Base-by-base conservation (phyloP, 768 basidiomycete species). In the Termitomyces sp. region DNA sequence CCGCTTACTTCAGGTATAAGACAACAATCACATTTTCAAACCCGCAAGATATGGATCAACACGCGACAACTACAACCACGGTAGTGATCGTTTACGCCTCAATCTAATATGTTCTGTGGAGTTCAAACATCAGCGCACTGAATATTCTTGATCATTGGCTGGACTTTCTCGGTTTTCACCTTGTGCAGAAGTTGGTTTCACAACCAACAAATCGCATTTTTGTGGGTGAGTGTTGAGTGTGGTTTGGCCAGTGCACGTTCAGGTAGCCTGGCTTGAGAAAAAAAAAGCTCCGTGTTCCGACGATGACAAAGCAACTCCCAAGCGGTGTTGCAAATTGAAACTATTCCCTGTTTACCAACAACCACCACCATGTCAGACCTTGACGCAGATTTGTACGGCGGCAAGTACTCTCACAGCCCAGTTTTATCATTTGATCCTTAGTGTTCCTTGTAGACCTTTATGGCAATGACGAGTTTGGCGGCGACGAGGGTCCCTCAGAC, bases 301-400 rank as follows among this genome's bases (percentile, higher is more conserved):
- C 7, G 62, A 51, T 64, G 64, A 63, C 60, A 65, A 62, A 61
- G 52, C 61, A 61, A 50, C 61, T 31, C 31, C 31, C 46, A 48
- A 55, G 52, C 55, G 15, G 53, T 59, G 52, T 48, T 56, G 57
- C 59, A 62, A 64, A 53, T 60, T 65, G 58, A 46, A 55, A 58
- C 68, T 70, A 62, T 42, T 46, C 41, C n/a, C 12, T 47, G 37
- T 42, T 18, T 22, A 37, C 33, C 39, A 37, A 37, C 57, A 33
- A 58, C 69, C 59, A 73, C 69, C 59, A 73, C 72, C 65, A 88
- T 88, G 88, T 85, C 87, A 61, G 89, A 90, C 75, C 86, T 90
- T 71, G 90, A 93, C 71, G 89, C 89, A 73, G 92, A 94, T 71
- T 81, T 94, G 54, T 94, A 94, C 67, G 90, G 91, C 66, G 92